Conservation (phyloP, 2,329 filamentous ascomycete species). For the Hansfordia pulvinata region DNA sequence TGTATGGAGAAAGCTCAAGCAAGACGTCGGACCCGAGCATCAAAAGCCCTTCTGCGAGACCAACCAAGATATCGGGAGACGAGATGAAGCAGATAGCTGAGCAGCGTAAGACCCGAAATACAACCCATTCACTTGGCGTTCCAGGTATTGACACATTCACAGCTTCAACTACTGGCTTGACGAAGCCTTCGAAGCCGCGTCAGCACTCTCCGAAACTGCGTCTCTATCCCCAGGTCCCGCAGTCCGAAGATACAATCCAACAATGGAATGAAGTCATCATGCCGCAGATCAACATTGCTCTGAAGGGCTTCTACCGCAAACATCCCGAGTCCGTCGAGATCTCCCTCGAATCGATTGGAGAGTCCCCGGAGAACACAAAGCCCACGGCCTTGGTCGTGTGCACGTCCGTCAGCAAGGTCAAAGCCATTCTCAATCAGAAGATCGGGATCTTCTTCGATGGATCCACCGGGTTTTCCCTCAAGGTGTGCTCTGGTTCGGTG, state of each 20-base stretch:
- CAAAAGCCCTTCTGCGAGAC: too few species aligned
- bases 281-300: constrained; percentile 58
- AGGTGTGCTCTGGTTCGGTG: constrained; percentile 58
- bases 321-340: constrained; percentile 68
- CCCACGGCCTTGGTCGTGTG: constrained; percentile 70
- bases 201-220: constrained; percentile 29
- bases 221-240: constrained; percentile 43
- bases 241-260: constrained; percentile 48
- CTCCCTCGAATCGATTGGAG: constrained; percentile 61
- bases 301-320: constrained; percentile 58
- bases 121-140: constrained; percentile 1
- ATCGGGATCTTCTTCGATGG: constrained; percentile 53
- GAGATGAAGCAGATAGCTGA: not conserved
- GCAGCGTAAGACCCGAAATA: constrained; percentile 7
- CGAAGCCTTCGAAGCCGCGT: constrained; percentile 6
- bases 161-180: constrained; percentile 6
- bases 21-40: constrained; percentile 3
- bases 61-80: too few species aligned
- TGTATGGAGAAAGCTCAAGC: constrained; percentile 1
- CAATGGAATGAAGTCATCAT: constrained; percentile 61
- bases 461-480: constrained; percentile 47
- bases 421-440: constrained; percentile 55
- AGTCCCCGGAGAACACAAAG: constrained; percentile 48
- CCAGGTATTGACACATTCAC: constrained; percentile 5
- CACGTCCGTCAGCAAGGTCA: constrained; percentile 60